Conservation (phyloP, 441 rosid species). For the Omphalea diandra region DNA sequence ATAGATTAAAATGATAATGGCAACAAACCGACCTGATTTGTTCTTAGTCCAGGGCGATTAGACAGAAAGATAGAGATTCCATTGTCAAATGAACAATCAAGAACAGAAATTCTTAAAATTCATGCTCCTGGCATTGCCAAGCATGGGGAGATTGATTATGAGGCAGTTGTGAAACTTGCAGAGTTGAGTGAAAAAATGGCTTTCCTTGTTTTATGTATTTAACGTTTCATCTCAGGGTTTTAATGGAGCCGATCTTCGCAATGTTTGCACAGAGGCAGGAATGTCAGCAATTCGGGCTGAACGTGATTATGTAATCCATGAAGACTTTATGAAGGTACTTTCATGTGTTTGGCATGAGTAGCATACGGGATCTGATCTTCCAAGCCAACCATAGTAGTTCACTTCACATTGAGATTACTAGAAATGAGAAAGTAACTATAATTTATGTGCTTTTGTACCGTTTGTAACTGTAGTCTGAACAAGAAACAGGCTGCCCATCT, state of each 20-base stretch:
- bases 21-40: slow-evolving; percentile 91
- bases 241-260: slow-evolving; percentile 96
- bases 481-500: too few species aligned
- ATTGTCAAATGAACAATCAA: slow-evolving; percentile 97
- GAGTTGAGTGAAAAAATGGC: slow-evolving; percentile 54
- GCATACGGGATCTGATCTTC: too few species aligned
- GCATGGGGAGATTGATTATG: slow-evolving; percentile 95
- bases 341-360: too few species aligned
- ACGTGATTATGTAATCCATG: slow-evolving; percentile 93
- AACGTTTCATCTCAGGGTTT: slow-evolving; percentile 78
- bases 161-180: slow-evolving; percentile 93
- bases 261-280: slow-evolving; percentile 98
- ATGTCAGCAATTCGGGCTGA: slow-evolving; percentile 98
- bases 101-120: slow-evolving; percentile 96
- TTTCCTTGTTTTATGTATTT: background rate
- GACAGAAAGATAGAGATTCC: slow-evolving; percentile 88
- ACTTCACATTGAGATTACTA: background rate
- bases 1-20: slow-evolving; percentile 92
- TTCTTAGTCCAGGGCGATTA: slow-evolving; percentile 80
- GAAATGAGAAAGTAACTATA: background rate
- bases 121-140: slow-evolving; percentile 96
- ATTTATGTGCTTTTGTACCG: too few species aligned
- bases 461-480: too few species aligned
- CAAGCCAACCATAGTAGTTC: background rate
- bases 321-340: slow-evolving; percentile 97